Percentiles rank a stretch among this genome's conserved stretches.
phyloP scores from a whole-genome alignment of 768 basidiomycete genomes.

The Boletus reticuloceps region DNA sequence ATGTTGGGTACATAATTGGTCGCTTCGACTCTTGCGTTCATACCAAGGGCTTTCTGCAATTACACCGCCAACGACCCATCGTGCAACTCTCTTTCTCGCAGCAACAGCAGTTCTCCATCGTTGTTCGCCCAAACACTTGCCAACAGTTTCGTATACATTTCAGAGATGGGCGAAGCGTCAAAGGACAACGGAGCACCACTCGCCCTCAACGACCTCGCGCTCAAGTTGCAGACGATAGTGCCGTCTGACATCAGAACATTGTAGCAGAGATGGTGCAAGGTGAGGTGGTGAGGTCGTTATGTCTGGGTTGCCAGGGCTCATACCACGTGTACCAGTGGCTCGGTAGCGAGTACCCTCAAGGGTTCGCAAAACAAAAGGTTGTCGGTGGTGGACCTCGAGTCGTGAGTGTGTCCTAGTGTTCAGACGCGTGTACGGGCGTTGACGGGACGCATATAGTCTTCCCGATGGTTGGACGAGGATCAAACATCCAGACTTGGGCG shows the following conservation, averaged over 20 bases:
- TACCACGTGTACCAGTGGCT: neutral
- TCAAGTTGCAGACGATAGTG: slow-evolving; percentile 10
- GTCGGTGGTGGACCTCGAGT: neutral
- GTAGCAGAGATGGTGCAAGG: neutral
- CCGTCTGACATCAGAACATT: slow-evolving; percentile 15
- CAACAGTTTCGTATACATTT: neutral
- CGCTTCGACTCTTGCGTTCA: too few relatives aligned
- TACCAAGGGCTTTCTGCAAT: too few relatives aligned
- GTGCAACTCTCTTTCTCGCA: neutral
- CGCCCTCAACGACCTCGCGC: neutral
- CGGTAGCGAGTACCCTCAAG: slow-evolving; percentile 17
- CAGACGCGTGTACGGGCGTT: neutral
- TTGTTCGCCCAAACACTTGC: neutral
- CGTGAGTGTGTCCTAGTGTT: slow-evolving; percentile 7
- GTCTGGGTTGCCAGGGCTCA: neutral
- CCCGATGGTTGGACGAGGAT: slow-evolving; percentile 27
- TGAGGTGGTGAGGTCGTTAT: neutral
- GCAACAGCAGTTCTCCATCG: neutral
- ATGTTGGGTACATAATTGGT: neutral
- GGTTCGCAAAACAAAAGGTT: slow-evolving; percentile 6
- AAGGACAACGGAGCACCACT: neutral
- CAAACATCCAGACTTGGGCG: slow-evolving; percentile 33
- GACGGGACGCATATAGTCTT: slow-evolving; percentile 7
- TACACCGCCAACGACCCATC: neutral
- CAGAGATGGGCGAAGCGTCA: slow-evolving; percentile 1